Conservation (phyloP, 139 green algal species). For the Ettlia oleoabundans region DNA sequence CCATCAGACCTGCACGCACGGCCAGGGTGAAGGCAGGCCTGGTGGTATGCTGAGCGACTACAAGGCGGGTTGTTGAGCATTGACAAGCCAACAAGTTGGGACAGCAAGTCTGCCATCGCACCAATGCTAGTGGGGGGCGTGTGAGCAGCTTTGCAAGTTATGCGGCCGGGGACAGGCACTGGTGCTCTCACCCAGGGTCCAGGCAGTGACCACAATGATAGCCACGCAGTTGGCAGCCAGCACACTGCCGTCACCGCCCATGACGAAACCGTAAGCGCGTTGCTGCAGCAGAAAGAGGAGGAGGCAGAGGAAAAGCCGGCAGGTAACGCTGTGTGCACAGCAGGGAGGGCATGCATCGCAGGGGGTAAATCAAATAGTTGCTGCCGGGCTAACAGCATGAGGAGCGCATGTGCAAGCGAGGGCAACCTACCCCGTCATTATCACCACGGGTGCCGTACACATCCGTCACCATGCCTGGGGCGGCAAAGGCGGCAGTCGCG, state of each 20-base stretch:
- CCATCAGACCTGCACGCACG: constrained; percentile 55
- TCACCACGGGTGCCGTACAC: constrained; percentile 43
- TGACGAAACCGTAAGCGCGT: constrained; percentile 63
- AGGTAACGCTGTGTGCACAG: no score
- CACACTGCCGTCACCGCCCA: constrained; percentile 62
- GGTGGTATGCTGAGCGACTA: not conserved
- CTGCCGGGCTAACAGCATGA: no score
- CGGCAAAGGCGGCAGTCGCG: constrained; percentile 65
- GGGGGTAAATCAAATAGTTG: no score
- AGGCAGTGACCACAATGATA: constrained; percentile 66
- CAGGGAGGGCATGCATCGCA: no score
- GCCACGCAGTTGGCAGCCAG: constrained; percentile 67
- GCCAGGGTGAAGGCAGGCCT: no score
- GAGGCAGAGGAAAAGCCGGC: no score
- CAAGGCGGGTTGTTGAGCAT: no score
- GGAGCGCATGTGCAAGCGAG: not conserved
- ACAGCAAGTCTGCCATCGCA: no score
- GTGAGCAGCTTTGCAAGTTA: not conserved
- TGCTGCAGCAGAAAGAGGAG: not conserved
- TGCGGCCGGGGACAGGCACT: no score
- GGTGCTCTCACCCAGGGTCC: constrained; percentile 56
- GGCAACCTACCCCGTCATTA: not conserved
- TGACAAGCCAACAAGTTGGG: no score
- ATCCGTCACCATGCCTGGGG: constrained; percentile 45
- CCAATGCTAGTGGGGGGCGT: not conserved